Conservation (phyloP, 352 stramenopile species). For the Pythium brachiatum region DNA sequence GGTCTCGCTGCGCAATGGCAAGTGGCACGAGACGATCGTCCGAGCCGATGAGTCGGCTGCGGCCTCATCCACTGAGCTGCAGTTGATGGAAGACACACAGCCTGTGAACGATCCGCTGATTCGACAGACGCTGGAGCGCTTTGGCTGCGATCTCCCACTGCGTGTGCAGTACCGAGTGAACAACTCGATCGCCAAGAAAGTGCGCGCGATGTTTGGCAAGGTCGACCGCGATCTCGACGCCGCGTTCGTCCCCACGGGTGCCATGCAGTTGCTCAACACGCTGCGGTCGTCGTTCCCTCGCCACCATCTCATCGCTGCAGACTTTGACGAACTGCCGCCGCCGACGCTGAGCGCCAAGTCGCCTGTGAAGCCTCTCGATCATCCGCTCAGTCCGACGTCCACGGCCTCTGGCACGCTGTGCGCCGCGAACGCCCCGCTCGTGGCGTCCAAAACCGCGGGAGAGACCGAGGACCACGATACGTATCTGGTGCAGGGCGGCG, state of each 20-base stretch:
- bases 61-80: conserved; percentile 3
- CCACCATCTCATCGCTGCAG: conserved; percentile 85
- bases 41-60: conserved; percentile 22
- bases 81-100: conserved; percentile 46
- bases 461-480: conserved; percentile 84
- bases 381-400: conserved; percentile 62
- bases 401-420: conserved; percentile 66
- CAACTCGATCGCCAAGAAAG: conserved; percentile 41
- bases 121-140: conserved; percentile 64
- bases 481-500: conserved; percentile 81
- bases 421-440: conserved; percentile 82
- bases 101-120: conserved; percentile 71
- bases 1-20: conserved; percentile 64
- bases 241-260: conserved; percentile 86
- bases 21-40: conserved; percentile 77
- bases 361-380: conserved; percentile 48
- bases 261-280: conserved; percentile 86
- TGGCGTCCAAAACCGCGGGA: conserved; percentile 80
- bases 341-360: conserved; percentile 58
- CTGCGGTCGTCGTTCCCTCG: conserved; percentile 73
- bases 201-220: conserved; percentile 53
- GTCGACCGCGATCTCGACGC: conserved; percentile 49
- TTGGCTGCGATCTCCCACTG: conserved; percentile 73
- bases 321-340: conserved; percentile 85
- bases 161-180: conserved; percentile 62